Conservation (phyloP, 1,284 basidiomycete species). For the Hortiboletus rubellus region DNA sequence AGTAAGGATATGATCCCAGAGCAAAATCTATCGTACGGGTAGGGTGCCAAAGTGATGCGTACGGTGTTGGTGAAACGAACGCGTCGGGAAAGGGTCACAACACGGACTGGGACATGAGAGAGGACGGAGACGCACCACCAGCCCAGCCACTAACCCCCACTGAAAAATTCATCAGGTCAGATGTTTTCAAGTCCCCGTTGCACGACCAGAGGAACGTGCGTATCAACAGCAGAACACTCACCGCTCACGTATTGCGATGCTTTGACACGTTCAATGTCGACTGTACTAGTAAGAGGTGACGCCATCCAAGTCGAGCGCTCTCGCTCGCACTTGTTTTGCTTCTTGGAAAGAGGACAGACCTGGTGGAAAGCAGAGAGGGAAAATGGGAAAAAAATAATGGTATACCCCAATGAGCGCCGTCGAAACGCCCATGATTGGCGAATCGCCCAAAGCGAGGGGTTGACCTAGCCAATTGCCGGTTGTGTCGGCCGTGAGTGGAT, state of each 20-base stretch:
- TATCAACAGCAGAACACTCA: constrained; percentile 6
- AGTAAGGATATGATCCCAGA: constrained; percentile 51
- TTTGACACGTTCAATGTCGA: constrained; percentile 7
- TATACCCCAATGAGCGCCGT: not conserved
- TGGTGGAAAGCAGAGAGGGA: not conserved
- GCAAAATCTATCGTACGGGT: constrained; percentile 35
- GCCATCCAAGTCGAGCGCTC: constrained; percentile 14
- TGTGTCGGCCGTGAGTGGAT: not conserved
- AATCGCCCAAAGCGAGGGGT: not conserved
- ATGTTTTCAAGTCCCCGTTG: not conserved
- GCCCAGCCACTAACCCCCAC: constrained; percentile 20
- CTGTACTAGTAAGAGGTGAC: not conserved
- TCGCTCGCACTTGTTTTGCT: not conserved
- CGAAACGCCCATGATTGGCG: not conserved
- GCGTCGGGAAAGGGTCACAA: not conserved
- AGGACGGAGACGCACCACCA: constrained; percentile 21
- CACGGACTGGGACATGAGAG: not conserved
- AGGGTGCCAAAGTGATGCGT: not conserved
- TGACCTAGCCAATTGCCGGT: constrained; percentile 12
- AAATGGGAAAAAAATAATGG: not conserved
- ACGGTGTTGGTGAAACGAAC: not conserved
- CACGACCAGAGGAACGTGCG: not conserved
- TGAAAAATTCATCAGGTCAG: not conserved
- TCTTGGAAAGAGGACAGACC: not conserved
- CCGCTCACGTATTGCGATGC: constrained; percentile 30